These are phyloP conservation scores for Papilionanthe hybrid DNA, from an alignment of 116 monocot genomes.

Conservation along the genomic window DNA sequence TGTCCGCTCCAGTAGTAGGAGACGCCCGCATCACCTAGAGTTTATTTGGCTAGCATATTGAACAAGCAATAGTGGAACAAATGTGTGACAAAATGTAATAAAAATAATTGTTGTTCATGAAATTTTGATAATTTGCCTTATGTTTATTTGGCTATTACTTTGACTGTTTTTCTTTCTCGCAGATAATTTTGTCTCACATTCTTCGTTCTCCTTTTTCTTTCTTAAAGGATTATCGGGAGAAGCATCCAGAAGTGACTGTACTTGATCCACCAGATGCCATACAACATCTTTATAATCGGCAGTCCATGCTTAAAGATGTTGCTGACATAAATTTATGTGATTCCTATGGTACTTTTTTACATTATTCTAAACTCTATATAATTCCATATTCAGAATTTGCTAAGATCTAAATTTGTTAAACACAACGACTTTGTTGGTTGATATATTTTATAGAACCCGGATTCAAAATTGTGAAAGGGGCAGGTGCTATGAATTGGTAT, in stretches of 20 bases:
- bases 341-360: constrained; percentile 50
- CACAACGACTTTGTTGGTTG: neutral
- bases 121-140: neutral
- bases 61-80: neutral
- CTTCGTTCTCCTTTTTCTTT: neutral
- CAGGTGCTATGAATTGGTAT: no score
- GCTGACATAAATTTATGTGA: constrained; percentile 67
- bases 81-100: neutral
- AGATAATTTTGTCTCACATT: neutral
- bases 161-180: neutral
- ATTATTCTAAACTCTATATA: neutral
- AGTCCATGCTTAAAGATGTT: constrained; percentile 92
- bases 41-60: neutral
- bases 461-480: neutral
- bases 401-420: neutral
- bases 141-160: neutral
- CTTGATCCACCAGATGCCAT: constrained; percentile 91
- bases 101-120: neutral
- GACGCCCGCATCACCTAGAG: neutral
- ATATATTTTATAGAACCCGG: neutral
- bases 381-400: neutral
- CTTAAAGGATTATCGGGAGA: constrained; percentile 61
- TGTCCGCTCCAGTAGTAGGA: no score
- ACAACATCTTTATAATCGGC: constrained; percentile 71
- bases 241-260: constrained; percentile 87